phyloP scores from a whole-genome alignment of 2,329 filamentous ascomycete species.

The Talaromyces amestolkiae region DNA sequence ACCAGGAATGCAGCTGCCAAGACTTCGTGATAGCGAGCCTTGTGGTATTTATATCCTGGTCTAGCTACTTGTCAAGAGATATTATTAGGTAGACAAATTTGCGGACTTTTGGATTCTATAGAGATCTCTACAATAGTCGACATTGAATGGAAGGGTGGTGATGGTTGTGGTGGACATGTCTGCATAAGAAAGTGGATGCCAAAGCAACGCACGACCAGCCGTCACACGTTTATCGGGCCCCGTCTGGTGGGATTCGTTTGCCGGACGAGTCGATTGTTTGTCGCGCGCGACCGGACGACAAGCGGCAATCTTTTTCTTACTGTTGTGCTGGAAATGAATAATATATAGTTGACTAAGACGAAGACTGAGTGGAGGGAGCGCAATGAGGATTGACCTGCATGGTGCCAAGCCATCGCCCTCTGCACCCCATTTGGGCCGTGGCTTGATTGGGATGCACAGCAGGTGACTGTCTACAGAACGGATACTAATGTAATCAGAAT shows the following conservation, averaged over 20 bases:
- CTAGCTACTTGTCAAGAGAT: too few relatives aligned
- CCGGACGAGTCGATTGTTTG: not conserved
- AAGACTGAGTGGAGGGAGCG: not conserved
- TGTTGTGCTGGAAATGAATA: not conserved
- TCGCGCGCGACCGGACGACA: too few relatives aligned
- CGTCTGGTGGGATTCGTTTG: not conserved
- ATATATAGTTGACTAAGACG: not conserved
- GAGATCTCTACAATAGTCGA: not conserved
- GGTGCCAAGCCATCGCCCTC: constrained; percentile 6
- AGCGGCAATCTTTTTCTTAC: not conserved
- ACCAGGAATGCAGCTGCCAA: constrained; percentile 19
- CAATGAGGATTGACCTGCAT: constrained; percentile 7
- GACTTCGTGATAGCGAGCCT: constrained; percentile 4
- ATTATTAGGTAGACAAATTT: not conserved
- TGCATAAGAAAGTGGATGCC: constrained; percentile 10
- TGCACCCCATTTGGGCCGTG: not conserved
- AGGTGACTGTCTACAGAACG: not conserved
- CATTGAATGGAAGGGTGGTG: not conserved
- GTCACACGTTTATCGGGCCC: constrained; percentile 1
- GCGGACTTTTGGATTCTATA: not conserved
- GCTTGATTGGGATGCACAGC: not conserved
- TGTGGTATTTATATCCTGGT: not conserved
- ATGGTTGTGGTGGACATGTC: not conserved
- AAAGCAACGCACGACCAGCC: constrained; percentile 8
- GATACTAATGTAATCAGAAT: not conserved